Percentiles rank a stretch among this genome's conserved stretches.
Conservation (phyloP, 2,329 filamentous ascomycete genomes). For the Diaporthe sp. region DNA sequence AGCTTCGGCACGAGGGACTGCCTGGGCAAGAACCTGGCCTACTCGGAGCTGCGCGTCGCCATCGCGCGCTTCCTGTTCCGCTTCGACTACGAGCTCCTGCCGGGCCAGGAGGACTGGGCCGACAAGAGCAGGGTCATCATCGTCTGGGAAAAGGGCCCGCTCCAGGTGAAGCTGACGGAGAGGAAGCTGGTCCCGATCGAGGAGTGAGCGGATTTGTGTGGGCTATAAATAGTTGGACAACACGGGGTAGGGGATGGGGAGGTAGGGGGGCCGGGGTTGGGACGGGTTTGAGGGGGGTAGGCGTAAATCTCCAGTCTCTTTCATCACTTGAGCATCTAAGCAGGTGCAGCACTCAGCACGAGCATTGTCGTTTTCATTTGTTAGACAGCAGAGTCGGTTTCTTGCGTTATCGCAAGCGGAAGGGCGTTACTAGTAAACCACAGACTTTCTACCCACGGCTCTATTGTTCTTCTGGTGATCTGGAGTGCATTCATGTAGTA, state of each 20-base stretch:
- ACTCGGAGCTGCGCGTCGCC: slow-evolving; percentile 52
- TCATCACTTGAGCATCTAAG: not conserved
- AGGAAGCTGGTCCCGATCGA: not conserved
- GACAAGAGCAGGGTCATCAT: not conserved
- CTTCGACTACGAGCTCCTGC: slow-evolving; percentile 49
- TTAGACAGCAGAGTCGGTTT: not conserved
- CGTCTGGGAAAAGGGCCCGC: slow-evolving; percentile 29
- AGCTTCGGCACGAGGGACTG: slow-evolving; percentile 43
- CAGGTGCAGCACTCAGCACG: not conserved
- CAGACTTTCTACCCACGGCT: too few species aligned
- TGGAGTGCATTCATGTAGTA: not conserved
- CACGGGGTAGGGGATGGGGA: not conserved
- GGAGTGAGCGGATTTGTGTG: not conserved
- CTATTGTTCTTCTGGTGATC: not conserved
- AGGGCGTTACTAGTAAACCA: not conserved
- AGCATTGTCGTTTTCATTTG: not conserved
- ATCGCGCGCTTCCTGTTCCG: slow-evolving; percentile 51
- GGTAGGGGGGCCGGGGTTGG: not conserved
- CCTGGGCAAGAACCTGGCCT: slow-evolving; percentile 48
- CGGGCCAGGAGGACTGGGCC: slow-evolving; percentile 23
- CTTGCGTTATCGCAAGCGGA: not conserved
- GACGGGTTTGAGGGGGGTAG: too few species aligned
- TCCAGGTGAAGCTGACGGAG: slow-evolving; percentile 14
- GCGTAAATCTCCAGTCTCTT: not conserved
- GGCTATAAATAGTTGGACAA: not conserved